Evolutionary conservation across 805 yeast genomes (phyloP).

Genomic region (Starmera quercuum): DNA sequence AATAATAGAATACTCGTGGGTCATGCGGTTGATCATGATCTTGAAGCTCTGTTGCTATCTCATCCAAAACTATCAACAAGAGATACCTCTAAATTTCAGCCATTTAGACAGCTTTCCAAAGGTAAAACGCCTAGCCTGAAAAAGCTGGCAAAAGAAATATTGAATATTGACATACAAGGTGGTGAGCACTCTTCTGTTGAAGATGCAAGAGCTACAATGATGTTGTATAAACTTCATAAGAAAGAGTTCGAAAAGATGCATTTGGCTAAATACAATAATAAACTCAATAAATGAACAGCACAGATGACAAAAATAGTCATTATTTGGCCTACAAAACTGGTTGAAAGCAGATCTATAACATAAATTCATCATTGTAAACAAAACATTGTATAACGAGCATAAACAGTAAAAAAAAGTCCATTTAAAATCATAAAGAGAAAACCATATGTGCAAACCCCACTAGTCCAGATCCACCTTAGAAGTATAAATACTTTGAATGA

Average conservation of each 20-base stretch:
- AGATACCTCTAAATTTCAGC: constrained; percentile 64
- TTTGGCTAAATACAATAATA: no score
- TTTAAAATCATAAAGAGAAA: no score
- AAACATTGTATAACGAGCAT: no score
- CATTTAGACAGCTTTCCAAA: constrained; percentile 49
- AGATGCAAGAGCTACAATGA: constrained; percentile 86
- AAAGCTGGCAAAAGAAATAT: constrained; percentile 48
- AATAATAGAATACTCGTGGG: constrained; percentile 63
- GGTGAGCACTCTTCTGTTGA: constrained; percentile 84
- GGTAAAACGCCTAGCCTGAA: constrained; percentile 74
- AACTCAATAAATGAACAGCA: neutral
- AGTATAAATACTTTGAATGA: constrained; percentile 4
- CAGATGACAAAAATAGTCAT: no score
- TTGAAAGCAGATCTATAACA: no score
- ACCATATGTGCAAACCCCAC: no score
- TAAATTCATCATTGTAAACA: no score
- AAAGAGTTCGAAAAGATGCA: constrained; percentile 48
- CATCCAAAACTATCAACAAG: constrained; percentile 60
- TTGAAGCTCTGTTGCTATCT: constrained; percentile 55
- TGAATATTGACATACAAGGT: constrained; percentile 57
- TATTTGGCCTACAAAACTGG: no score
- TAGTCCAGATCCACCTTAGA: constrained; percentile 3
- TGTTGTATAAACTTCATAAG: constrained; percentile 57
- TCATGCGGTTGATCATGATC: constrained; percentile 77
- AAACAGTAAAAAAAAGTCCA: no score